These are phyloP conservation scores for Globisporangium paddicum DNA, from an alignment of 352 stramenopile genomes.

Conservation along the genomic window DNA sequence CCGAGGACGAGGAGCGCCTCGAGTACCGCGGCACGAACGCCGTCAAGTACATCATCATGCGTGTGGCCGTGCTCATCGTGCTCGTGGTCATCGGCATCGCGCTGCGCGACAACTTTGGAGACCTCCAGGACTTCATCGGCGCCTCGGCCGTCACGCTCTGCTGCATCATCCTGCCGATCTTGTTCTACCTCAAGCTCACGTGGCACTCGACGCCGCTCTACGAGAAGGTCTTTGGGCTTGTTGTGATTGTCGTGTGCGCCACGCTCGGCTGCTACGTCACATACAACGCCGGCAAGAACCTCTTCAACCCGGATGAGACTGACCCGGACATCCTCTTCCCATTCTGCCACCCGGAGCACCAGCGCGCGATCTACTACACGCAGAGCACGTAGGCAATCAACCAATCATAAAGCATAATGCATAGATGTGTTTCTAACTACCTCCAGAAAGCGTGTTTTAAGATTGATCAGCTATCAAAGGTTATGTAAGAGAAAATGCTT, in stretches of 20 bases:
- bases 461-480: no score
- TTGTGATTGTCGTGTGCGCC: conserved; percentile 17
- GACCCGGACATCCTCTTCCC: conserved; percentile 14
- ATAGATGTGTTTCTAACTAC: no score
- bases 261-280: conserved; percentile 22
- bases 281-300: conserved; percentile 17
- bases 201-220: conserved; percentile 18
- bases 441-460: no score
- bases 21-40: conserved; percentile 14
- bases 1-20: conserved; percentile 6
- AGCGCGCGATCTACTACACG: conserved; percentile 15
- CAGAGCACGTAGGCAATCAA: no score
- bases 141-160: conserved; percentile 17
- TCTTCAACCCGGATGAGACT: conserved; percentile 16
- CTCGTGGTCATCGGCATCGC: conserved; percentile 15
- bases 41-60: conserved; percentile 16
- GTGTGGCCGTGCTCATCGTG: conserved; percentile 15
- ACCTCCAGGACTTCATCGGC: conserved; percentile 24
- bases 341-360: conserved; percentile 6
- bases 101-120: conserved; percentile 15
- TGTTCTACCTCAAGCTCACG: conserved; percentile 15
- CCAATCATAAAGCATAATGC: no score
- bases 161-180: conserved; percentile 25
- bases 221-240: conserved; percentile 16
- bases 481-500: no score